Conservation (phyloP, 345 rosid species). For the Lenwebbia sp. region DNA sequence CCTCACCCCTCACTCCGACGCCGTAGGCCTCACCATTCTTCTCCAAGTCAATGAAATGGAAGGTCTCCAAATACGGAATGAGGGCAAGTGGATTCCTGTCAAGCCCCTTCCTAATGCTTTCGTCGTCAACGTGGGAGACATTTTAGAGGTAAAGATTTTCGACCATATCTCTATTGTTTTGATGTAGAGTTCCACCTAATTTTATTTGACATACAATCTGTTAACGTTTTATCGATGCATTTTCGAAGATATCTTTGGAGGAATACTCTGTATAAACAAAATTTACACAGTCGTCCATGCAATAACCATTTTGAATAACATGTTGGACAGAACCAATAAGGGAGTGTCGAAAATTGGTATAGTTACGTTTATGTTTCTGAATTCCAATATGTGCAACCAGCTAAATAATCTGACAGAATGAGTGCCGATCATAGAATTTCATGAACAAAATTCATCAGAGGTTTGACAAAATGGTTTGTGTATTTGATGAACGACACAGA, state of each 20-base stretch:
- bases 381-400: neutral
- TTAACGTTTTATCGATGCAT: neutral
- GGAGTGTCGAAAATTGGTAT: neutral
- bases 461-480: neutral
- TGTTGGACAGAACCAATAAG: neutral
- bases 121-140: constrained; percentile 37
- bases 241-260: too few relatives aligned
- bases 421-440: too few relatives aligned
- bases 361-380: neutral
- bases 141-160: constrained; percentile 23
- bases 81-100: constrained; percentile 18
- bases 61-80: constrained; percentile 8
- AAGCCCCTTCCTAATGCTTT: constrained; percentile 25
- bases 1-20: constrained; percentile 10
- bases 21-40: neutral
- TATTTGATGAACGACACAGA: neutral
- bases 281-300: neutral
- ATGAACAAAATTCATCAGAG: neutral
- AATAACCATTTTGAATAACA: neutral
- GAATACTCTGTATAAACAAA: neutral
- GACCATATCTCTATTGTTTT: neutral
- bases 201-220: neutral
- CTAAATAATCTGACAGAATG: neutral
- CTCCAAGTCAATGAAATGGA: constrained; percentile 1
- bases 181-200: neutral